A percentile compares a stretch with the other conserved stretches of the same genome.
phyloP scores from a whole-genome alignment of 352 stramenopile genomes.

The Peronospora belbahrii region DNA sequence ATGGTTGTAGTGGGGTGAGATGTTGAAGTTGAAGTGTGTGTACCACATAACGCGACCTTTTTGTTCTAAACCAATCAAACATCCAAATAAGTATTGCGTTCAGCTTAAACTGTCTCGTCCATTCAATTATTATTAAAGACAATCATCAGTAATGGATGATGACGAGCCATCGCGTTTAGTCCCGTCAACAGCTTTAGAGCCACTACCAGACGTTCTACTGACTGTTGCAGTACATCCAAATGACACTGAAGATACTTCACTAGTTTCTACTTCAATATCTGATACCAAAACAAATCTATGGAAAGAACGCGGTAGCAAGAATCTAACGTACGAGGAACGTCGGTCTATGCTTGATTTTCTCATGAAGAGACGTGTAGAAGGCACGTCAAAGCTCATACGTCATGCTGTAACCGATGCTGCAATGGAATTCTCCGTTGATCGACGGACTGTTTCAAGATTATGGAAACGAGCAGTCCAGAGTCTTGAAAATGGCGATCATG shows the following conservation, averaged over 20 bases:
- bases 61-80: no score
- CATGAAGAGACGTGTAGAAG: conserved; percentile 25
- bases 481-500: conserved; percentile 31
- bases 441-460: conserved; percentile 35
- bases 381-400: conserved; percentile 28
- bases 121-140: no score
- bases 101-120: conserved; percentile 25
- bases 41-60: conserved; percentile 11
- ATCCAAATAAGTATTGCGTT: conserved; percentile 1
- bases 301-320: conserved; percentile 32
- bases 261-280: not conserved
- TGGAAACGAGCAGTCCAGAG: conserved; percentile 37
- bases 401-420: conserved; percentile 38
- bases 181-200: not conserved
- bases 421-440: conserved; percentile 28
- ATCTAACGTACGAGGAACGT: conserved; percentile 38
- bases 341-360: conserved; percentile 41
- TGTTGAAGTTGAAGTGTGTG: conserved; percentile 3
- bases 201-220: not conserved
- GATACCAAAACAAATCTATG: conserved; percentile 23
- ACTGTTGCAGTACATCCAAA: conserved; percentile 1
- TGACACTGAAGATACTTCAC: not conserved
- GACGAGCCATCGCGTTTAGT: not conserved
- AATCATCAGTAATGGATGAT: no score
- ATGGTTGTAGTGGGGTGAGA: no score